Base-by-base conservation (phyloP, 768 basidiomycete species). In the Lyophyllum decastes region DNA sequence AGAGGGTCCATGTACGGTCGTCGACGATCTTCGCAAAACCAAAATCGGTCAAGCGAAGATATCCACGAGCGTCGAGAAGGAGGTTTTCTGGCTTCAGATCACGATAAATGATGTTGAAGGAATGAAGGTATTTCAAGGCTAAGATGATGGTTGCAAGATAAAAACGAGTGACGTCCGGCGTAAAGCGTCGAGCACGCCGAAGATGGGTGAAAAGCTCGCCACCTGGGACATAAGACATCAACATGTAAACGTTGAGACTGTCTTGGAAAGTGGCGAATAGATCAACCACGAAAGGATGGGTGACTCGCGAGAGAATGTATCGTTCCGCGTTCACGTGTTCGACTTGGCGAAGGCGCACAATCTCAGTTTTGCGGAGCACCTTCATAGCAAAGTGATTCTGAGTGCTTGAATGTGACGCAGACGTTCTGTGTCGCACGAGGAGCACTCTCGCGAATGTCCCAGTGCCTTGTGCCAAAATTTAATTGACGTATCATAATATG, bases 51-150 rank as follows among this genome's bases (percentile, higher is more conserved):
- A 98, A 85, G 33, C 94, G 91, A 61, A 96, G 83, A 68, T 98
- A 98, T 5, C 97, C 97, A 38, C 89, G 85, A 21, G 91, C 86
- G 69, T 97, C 97, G 52, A 99, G 80, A 38, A 99, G 84, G n/a
- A 99, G 85, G 67, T 99, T 99, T 73, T 99, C 97, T 16, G 97
- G 97, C 73, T 99, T 98, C 64, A 99, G 84, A 73, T 98, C 96
- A 44, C 96, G 93, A 74, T 98, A 98, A 67, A 98, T 94, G 73
- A 99, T 96, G 78, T 98, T 95, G 75, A 91, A 93, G 14, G 89
- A 89, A 72, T 98, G 97, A 5, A 98, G 80, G 64, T 96, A 95
- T 76, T 92, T 93, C 65, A 98, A 82, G 33, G 95, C 97, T 58
- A 98, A 86, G 66, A 97, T 86, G 70, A 98, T 96, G 60, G 92